phyloP scores from a whole-genome alignment of 2,329 filamentous ascomycete species.

The Chrysosphaeria jannelii region DNA sequence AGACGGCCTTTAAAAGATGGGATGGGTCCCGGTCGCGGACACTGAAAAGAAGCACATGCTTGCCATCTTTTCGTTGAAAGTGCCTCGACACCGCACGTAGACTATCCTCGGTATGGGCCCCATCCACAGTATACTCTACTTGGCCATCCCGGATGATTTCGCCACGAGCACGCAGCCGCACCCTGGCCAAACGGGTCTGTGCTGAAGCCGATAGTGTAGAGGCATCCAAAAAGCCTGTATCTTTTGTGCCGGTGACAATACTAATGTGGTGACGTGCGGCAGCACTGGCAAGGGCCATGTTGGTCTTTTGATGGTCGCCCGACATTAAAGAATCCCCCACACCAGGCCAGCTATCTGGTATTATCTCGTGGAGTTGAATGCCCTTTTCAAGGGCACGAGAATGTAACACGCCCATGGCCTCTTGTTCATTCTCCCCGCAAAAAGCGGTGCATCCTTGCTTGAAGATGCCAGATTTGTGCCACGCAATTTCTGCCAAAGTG shows the following conservation, averaged over 20 bases:
- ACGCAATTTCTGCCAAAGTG: conserved; percentile 34
- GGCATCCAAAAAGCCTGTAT: conserved; percentile 18
- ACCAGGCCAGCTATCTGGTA: conserved; percentile 15
- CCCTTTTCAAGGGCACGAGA: conserved; percentile 19
- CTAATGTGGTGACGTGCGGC: conserved; percentile 7
- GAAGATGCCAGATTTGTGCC: conserved; percentile 47
- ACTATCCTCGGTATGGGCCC: conserved; percentile 78
- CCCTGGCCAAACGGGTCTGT: conserved; percentile 37
- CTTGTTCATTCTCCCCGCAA: neutral
- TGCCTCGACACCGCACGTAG: conserved; percentile 54
- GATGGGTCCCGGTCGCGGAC: conserved; percentile 34
- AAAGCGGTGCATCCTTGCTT: conserved; percentile 27
- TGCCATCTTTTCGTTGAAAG: conserved; percentile 20
- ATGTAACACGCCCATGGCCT: conserved; percentile 22
- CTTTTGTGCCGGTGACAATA: neutral
- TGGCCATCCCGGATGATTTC: conserved; percentile 37
- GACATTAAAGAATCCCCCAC: conserved; percentile 14
- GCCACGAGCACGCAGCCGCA: conserved; percentile 56
- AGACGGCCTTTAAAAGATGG: conserved; percentile 19
- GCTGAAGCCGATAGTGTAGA: conserved; percentile 1
- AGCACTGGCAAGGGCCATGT: conserved; percentile 15
- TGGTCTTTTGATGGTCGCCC: conserved; percentile 23
- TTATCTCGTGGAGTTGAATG: conserved; percentile 14
- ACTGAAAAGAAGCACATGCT: conserved; percentile 52
- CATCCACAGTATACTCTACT: conserved; percentile 59